Evolutionary conservation across 176 grass and related monocot genomes (phyloP).

Genomic region (Eragrostis curvula): DNA sequence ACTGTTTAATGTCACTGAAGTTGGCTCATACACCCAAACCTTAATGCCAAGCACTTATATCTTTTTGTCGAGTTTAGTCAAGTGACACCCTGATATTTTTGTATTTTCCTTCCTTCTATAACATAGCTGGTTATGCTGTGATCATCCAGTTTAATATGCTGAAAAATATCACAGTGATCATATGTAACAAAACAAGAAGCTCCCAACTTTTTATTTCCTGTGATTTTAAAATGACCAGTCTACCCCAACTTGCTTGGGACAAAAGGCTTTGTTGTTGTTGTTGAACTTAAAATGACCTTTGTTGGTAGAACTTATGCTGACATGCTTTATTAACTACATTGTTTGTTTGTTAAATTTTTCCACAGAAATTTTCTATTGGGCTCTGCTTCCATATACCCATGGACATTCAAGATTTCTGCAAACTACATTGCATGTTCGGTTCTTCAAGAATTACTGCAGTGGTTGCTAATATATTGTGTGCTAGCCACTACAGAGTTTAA

Average conservation of each 20-base stretch:
- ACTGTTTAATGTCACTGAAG: neutral
- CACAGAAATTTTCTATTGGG: constrained; percentile 17
- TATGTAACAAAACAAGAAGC: neutral
- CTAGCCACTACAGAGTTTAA: constrained; percentile 13
- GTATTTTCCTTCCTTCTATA: neutral
- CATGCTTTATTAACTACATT: constrained; percentile 28
- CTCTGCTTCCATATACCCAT: constrained; percentile 10
- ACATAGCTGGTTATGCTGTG: neutral
- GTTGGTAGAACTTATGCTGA: neutral
- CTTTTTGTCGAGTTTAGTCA: neutral
- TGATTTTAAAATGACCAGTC: neutral
- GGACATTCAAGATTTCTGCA: neutral
- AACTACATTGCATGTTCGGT: neutral
- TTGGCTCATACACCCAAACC: neutral
- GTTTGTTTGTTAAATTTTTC: constrained; percentile 8
- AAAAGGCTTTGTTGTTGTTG: neutral
- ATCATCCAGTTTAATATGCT: neutral
- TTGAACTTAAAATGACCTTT: neutral
- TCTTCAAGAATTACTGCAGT: constrained; percentile 13
- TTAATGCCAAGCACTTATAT: neutral
- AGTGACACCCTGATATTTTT: constrained; percentile 9
- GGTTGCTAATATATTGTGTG: constrained; percentile 6
- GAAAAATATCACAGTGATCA: neutral
- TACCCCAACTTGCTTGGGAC: neutral
- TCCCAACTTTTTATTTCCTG: constrained; percentile 4